Base-by-base conservation (phyloP, 2,329 filamentous ascomycete species). In the Myrmaecium sp. region DNA sequence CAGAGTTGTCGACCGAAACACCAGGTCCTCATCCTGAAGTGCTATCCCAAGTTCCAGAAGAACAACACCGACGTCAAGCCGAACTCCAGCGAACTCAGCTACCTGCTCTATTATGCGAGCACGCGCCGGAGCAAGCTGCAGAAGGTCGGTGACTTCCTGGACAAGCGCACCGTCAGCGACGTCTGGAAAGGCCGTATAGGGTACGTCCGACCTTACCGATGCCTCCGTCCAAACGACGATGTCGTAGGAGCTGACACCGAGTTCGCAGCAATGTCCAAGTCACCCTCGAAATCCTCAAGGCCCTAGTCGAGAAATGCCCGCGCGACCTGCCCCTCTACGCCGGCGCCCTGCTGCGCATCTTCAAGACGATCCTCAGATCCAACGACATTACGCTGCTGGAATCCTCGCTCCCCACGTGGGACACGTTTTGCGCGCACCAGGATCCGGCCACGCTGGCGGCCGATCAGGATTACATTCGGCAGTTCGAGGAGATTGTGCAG, bases 11-110 rank as follows among this genome's bases (percentile, higher is more conserved):
- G 86, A 33, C 86, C 89, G 15, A 95, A 94, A 62, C 89, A 98
- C 58, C 86, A 95, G 66, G 80, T 94, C 41, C 64, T 95, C 34
- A 76, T 94, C 39, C 69, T 94, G 38, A 94, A 93, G 60, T 95
- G 86, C 62, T 98, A 94, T 53, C 89, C 89, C 21, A 77, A 78
- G 40, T 84, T 80, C 36, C 80, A 80, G 37, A 95, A 94, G 58
- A 82, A 81, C 41, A 28, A 46, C 37, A 27, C 75, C 80, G 44
- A 51, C 35, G 82, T 93, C 46, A 91, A 86, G 57, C 84, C 89
- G 23, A 95, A 95, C 55, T 82, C 82, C 38, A 92, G 82, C 57
- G 89, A 98, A 62, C 70, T 98, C 36, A 92, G 82, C 55, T 95
- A 95, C 51, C 69, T 98, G 37, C 71, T 95, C 29, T 95, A 92